phyloP scores from a whole-genome alignment of 1,284 basidiomycete species.

The Acaromyces ingoldii region DNA sequence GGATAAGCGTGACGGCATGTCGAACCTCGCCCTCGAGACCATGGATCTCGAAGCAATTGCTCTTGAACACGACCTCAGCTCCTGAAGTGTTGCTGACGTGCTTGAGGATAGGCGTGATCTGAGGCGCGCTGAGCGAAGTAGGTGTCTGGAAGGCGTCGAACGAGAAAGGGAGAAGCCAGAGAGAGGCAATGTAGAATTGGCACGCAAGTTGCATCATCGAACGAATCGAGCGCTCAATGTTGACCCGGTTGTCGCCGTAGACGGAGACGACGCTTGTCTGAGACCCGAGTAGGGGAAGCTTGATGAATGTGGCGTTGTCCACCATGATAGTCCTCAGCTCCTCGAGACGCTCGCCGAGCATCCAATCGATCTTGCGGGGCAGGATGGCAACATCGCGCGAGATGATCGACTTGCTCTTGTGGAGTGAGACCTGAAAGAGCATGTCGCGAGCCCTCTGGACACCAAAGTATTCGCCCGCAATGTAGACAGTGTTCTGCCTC shows the following conservation, averaged over 20 bases:
- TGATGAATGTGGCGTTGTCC: conserved; percentile 93
- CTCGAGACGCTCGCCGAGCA: conserved; percentile 85
- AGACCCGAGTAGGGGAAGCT: conserved; percentile 84
- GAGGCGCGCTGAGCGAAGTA: conserved; percentile 71
- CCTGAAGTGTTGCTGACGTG: conserved; percentile 80
- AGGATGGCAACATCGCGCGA: conserved; percentile 88
- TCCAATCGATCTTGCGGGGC: conserved; percentile 96
- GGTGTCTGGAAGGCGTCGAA: conserved; percentile 87
- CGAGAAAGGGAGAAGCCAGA: conserved; percentile 89
- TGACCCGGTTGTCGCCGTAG: conserved; percentile 88
- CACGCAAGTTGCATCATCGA: conserved; percentile 93
- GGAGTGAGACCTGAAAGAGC: conserved; percentile 59
- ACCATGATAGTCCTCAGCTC: conserved; percentile 87
- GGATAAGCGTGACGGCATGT: conserved; percentile 73
- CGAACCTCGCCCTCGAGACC: conserved; percentile 91
- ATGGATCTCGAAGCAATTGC: conserved; percentile 94
- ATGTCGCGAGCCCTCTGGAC: conserved; percentile 92
- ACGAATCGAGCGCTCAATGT: conserved; percentile 89
- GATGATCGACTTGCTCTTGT: conserved; percentile 81
- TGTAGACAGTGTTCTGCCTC: conserved; percentile 78
- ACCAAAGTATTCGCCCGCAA: conserved; percentile 94
- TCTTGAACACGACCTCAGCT: conserved; percentile 93
- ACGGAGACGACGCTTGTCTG: conserved; percentile 88
- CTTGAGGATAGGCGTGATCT: conserved; percentile 78
- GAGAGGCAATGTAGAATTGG: conserved; percentile 89